Base-by-base conservation (phyloP, 331 rosid species). In the Spiraea crenata region DNA sequence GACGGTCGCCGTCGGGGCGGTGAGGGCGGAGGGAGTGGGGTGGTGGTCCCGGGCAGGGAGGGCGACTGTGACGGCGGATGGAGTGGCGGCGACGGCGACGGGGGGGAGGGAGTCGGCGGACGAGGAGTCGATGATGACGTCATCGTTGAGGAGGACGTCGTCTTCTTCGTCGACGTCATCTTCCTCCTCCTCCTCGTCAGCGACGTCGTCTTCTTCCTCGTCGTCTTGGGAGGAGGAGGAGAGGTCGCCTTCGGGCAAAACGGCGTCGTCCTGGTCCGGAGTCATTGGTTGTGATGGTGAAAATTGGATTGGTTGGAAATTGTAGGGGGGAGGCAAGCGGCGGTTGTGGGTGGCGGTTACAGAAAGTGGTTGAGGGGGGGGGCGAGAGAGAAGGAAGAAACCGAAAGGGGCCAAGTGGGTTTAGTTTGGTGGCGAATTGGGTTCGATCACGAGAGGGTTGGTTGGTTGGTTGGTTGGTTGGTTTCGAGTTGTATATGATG, bases 171-270 rank as follows among this genome's bases (percentile, higher is more conserved):
- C 70, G 39, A 72, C 82, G 16, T 77, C 85, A 16, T 76, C 48
- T 14, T 73, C 84, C 0, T 79, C 88, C 1, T 74, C 95, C 38
- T 82, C 89, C 47, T 81, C 91, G 65, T 81, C 86, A 20, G 73
- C 86, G 25, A 77, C 83, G 54, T 82, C 89, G 42, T 90, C 92
- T 3, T 85, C 92, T 20, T 90, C 92, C 7, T 85, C 92, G 12
- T 87, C 90, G 72, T 88, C 89, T 59, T 85, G 88, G 4, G 76
- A 88, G 58, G 87, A 83, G 59, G 88, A 88, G 79, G 87, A 87
- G 50, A 86, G 77, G 63, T 90, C 89, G 40, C 67, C 84, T 19
- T 86, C 85, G 67, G 84, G 86, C 63, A 88, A 81, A 79, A 91
- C 90, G 88, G 83, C 65, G 87, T 85, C 90, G 89, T 88, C 72